Percentiles rank a stretch among this genome's conserved stretches.
These are phyloP conservation scores for Teratosphaeria epicoccoides DNA, from an alignment of 2,329 filamentous ascomycete species.

Conservation along the genomic window DNA sequence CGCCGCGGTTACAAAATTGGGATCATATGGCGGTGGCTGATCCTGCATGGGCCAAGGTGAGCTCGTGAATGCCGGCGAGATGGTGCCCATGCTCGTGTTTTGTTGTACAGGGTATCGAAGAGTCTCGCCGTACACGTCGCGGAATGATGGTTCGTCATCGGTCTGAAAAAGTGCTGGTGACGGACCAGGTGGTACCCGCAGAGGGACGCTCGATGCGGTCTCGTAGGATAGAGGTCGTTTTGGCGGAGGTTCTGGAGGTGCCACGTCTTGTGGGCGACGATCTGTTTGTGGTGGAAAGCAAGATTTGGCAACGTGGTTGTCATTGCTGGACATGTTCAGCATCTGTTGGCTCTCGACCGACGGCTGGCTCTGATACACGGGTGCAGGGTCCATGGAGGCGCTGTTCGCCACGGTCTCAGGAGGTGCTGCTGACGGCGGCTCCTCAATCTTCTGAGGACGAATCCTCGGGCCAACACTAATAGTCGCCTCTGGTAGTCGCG, in stretches of 20 bases:
- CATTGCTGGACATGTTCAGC: neutral
- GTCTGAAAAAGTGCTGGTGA: neutral
- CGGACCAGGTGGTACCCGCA: conserved; percentile 4
- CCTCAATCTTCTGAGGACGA: neutral
- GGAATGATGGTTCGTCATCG: neutral
- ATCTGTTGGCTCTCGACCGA: neutral
- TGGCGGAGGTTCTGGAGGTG: neutral
- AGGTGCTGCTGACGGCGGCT: neutral
- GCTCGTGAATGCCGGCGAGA: neutral
- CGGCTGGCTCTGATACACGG: neutral
- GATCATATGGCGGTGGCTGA: neutral
- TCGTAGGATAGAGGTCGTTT: conserved; percentile 6
- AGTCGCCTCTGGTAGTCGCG: neutral
- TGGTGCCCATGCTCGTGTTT: neutral
- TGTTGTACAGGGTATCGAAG: neutral
- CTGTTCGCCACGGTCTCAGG: neutral
- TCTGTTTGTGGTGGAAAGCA: neutral
- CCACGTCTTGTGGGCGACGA: neutral
- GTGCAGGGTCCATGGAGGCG: neutral
- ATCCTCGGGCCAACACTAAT: neutral
- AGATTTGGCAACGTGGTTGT: neutral
- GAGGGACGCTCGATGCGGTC: neutral
- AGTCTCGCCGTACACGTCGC: neutral
- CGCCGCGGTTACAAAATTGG: neutral
- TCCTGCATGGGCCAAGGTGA: neutral